phyloP scores from a whole-genome alignment of 306 rosid species.

The Benincasa hispida region DNA sequence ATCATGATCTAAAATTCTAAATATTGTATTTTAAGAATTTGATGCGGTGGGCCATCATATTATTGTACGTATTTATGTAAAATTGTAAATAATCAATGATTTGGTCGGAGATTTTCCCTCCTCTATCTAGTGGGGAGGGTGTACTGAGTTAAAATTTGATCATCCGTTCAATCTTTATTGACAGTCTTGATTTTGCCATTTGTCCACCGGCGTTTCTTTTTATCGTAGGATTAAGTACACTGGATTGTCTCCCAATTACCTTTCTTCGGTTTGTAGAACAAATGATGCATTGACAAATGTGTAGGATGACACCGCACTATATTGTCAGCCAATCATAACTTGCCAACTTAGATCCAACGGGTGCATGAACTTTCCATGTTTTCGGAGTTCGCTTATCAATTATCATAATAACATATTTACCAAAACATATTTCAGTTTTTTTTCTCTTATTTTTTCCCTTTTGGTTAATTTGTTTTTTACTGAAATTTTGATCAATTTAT shows the following conservation, averaged over 20 bases:
- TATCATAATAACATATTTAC: background rate
- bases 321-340: background rate
- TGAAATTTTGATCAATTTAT: too few relatives aligned
- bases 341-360: background rate
- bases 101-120: background rate
- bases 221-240: background rate
- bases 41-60: background rate
- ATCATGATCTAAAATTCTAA: background rate
- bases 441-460: too few relatives aligned
- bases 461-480: background rate
- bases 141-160: background rate
- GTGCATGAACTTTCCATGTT: constrained; percentile 4
- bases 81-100: background rate
- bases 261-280: background rate
- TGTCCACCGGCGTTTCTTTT: background rate
- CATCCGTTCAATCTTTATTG: too few relatives aligned
- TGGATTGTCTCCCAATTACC: background rate
- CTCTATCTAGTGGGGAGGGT: background rate
- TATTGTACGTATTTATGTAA: background rate
- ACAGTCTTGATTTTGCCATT: background rate
- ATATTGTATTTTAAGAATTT: background rate
- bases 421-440: too few relatives aligned
- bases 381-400: background rate
- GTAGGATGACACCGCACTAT: background rate
- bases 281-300: background rate